Conservation (phyloP, 1,139 yeast species). For the Blastobotrys arbuscula region DNA sequence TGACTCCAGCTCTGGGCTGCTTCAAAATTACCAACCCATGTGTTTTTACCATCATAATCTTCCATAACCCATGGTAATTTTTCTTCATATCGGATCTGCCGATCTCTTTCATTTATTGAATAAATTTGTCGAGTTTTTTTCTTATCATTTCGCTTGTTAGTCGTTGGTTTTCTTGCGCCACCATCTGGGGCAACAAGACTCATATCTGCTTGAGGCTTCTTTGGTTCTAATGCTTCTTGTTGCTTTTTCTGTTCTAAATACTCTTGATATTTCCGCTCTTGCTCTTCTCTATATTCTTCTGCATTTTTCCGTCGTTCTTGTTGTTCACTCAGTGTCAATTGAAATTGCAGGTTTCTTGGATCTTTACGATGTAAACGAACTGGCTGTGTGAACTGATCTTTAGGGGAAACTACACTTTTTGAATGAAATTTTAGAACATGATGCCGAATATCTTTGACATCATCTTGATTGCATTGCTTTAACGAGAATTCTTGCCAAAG, state of each 20-base stretch:
- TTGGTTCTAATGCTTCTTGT: background rate
- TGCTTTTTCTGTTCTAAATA: background rate
- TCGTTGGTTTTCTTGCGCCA: constrained; percentile 54
- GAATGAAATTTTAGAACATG: constrained; percentile 81
- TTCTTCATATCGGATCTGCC: constrained; percentile 86
- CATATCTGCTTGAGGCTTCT: constrained; percentile 44
- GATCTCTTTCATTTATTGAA: constrained; percentile 72
- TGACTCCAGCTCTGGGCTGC: constrained; percentile 88
- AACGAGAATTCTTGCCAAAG: constrained; percentile 57
- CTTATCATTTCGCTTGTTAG: constrained; percentile 50
- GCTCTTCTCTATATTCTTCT: constrained; percentile 19
- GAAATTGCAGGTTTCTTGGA: constrained; percentile 84
- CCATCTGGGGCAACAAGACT: constrained; percentile 83
- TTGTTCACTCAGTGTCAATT: constrained; percentile 56
- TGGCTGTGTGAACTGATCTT: constrained; percentile 67
- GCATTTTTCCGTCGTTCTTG: constrained; percentile 32
- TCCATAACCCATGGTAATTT: constrained; percentile 97
- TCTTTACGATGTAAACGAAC: constrained; percentile 87
- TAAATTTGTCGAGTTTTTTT: constrained; percentile 82
- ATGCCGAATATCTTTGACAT: constrained; percentile 65
- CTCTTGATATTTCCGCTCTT: background rate
- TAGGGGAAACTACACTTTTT: constrained; percentile 64
- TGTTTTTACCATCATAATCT: constrained; percentile 89
- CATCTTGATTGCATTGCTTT: constrained; percentile 67
- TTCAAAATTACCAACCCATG: constrained; percentile 94